Base-by-base conservation (phyloP, 352 stramenopile species). In the Sclerospora graminicola region DNA sequence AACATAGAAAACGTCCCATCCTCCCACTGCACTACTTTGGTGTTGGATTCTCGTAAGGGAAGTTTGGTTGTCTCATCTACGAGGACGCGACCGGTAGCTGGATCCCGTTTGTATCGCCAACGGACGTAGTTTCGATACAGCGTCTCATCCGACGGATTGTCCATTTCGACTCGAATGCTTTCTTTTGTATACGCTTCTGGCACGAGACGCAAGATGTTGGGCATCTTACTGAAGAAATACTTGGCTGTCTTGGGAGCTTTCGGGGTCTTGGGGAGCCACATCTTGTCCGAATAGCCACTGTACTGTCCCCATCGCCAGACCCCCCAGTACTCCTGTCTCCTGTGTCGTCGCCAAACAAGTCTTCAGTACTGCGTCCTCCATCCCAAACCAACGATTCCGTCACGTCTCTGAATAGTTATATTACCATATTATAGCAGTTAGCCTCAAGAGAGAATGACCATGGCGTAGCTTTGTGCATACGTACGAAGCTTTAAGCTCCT, bases 401-500 rank as follows among this genome's bases (percentile, higher is more conserved):
- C 31, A 92, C 67, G 42, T 77, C 80, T 30, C 79, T 91, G 42
- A 34, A 48, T 40, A 52, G 18, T 45, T n/a, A 58, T 41, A 45
- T 37, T 28, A 15, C 11, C 14, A 19, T 5, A 14, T 10, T 8
- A 10, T 35, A 26, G n/a, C 47, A 18, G 60, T 41, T 34, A 43
- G 38, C 4, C 14, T 30, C 31, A 7, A 43, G 38, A 40, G 11
- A 36, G n/a, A 14, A 23, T 21, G 10, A 26, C 2, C n/a, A 10
- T 16, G 13, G 35, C 35, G n/a, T 1, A 29, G 19, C 11, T 8
- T 20, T 16, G 8, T 20, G 15, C 3, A 5, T 10, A 67, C 71
- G 47, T 80, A 86, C 74, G 71, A 84, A 31, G 80, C 80, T 53
- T 92, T 89, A 63, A 92, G 89, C 45, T 92, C 80, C 48, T 90